Percentiles rank a stretch among this genome's conserved stretches.
Conservation (phyloP, 116 monocot species). For the Posidonia oceanica region DNA sequence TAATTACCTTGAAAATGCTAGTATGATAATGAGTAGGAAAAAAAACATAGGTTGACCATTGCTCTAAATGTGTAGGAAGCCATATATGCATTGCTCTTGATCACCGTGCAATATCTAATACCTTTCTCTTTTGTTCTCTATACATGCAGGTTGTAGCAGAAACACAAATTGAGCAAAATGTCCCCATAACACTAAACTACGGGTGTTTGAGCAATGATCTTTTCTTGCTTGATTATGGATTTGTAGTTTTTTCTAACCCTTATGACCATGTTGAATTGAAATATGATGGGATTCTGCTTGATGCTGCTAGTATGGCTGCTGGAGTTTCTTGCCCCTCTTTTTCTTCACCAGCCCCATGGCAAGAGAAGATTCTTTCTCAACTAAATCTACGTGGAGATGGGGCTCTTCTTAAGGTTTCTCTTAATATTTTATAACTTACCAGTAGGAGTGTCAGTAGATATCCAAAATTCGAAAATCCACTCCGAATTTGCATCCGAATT, state of each 20-base stretch:
- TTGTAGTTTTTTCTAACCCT: conserved; percentile 73
- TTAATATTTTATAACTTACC: not conserved
- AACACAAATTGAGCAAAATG: conserved; percentile 37
- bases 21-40: too few relatives aligned
- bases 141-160: conserved; percentile 64
- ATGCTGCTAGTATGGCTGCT: conserved; percentile 76
- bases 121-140: too few relatives aligned
- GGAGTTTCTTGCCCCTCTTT: conserved; percentile 65
- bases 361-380: conserved; percentile 61
- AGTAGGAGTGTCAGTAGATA: too few relatives aligned
- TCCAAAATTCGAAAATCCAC: too few relatives aligned
- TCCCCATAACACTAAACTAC: conserved; percentile 68
- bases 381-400: conserved; percentile 61
- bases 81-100: not conserved
- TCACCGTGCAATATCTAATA: too few relatives aligned
- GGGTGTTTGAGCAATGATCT: conserved; percentile 84
- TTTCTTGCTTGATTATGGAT: conserved; percentile 97
- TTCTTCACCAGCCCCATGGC: conserved; percentile 80
- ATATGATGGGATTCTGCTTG: conserved; percentile 80
- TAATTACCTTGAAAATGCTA: too few relatives aligned
- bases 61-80: not conserved
- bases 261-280: conserved; percentile 68
- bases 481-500: too few relatives aligned
- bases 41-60: too few relatives aligned
- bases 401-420: conserved; percentile 19